phyloP scores from a whole-genome alignment of 345 rosid species.

The Microcos paniculata region DNA sequence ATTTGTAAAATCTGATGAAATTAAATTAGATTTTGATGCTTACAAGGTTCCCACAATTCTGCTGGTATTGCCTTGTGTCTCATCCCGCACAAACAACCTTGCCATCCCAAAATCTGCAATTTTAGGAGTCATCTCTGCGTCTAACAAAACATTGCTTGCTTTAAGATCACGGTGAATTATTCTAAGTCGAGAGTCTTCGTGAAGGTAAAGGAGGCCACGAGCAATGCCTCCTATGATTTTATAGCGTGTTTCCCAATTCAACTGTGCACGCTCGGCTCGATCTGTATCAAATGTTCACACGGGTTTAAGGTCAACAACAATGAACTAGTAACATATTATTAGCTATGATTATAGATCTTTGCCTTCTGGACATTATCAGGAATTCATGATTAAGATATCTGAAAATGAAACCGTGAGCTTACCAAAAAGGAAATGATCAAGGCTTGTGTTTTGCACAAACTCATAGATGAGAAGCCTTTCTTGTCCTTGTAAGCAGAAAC shows the following conservation, averaged over 20 bases:
- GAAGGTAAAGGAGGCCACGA: constrained; percentile 37
- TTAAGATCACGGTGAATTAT: constrained; percentile 45
- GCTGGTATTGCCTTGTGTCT: constrained; percentile 18
- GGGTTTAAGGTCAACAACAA: background rate
- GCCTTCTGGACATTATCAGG: too few species aligned
- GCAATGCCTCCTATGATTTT: constrained; percentile 38
- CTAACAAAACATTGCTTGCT: constrained; percentile 32
- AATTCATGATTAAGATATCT: too few species aligned
- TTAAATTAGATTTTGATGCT: constrained; percentile 18
- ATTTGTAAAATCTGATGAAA: background rate
- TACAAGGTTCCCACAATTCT: constrained; percentile 37
- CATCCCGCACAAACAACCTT: constrained; percentile 21
- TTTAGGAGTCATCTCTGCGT: constrained; percentile 32
- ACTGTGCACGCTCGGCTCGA: background rate
- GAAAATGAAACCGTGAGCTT: background rate
- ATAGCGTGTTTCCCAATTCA: constrained; percentile 31
- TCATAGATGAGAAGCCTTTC: constrained; percentile 36
- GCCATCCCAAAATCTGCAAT: constrained; percentile 43
- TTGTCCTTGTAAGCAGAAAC: constrained; percentile 28
- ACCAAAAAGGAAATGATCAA: constrained; percentile 29
- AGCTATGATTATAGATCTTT: too few species aligned
- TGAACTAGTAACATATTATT: too few species aligned
- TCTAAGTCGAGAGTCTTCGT: constrained; percentile 33
- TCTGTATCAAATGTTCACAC: constrained; percentile 10
- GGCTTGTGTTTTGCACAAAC: constrained; percentile 31